Base-by-base conservation (phyloP, 257 asterid species). In the Lantana camara region DNA sequence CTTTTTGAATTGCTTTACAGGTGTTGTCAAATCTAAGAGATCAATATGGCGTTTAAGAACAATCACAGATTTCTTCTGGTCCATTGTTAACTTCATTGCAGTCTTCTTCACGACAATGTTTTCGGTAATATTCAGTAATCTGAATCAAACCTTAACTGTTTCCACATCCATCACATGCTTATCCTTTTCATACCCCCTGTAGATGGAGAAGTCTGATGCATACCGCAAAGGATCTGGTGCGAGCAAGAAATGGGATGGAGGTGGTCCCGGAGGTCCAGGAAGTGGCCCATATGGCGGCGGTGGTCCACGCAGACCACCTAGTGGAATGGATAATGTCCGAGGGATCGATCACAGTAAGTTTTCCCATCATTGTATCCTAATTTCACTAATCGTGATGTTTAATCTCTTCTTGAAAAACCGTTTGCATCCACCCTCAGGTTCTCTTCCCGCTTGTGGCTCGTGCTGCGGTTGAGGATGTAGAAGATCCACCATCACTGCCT, bases 391-490 rank as follows among this genome's bases (percentile, higher is more conserved):
- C 48, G 17, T 57, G n/a, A 34, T 66, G n/a, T n/a, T n/a, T n/a
- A n/a, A n/a, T n/a, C n/a, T 27, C 5, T 27, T 27, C 32, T 27
- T 27, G 2, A 27, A 27, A 27, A 2, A 27, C 32, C 3, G 23
- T 37, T 48, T 67, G 17, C 14, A 52, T 66, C 23, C 16, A 56
- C 20, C 20, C 44, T 59, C 77, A 94, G 99, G 83, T 41, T 75
- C 96, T 57, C 93, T 87, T 72, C 99, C 99, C 57, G 99, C 99
- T 0, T 90, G 97, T 73, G 97, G 99, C 70, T 94, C 99, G 38
- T 94, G 99, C 77, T 94, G 99, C 41, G 99, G 96, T 29, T 72
- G 70, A 64, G 72, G 65, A 76, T 11, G 63, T 38, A 30, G 60
- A 62, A 0, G 47, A 19, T 52, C 30, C 29, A 7, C 45, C 50